phyloP scores from a whole-genome alignment of 805 yeast species.

The Metschnikowia orientalis region DNA sequence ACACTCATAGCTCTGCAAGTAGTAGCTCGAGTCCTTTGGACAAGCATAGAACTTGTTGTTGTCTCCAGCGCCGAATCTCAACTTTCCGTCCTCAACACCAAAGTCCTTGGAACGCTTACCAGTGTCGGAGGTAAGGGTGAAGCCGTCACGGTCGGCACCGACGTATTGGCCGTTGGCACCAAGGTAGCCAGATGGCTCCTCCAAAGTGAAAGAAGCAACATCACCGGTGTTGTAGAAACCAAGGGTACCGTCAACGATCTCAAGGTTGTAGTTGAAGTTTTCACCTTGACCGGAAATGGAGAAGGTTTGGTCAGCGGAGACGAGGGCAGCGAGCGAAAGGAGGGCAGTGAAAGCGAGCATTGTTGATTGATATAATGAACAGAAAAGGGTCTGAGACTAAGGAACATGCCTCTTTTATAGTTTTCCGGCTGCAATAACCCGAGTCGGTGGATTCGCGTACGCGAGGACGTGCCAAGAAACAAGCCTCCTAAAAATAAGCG shows the following conservation, averaged over 20 bases:
- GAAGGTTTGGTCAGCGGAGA: constrained; percentile 30
- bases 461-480: too few relatives aligned
- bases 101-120: constrained; percentile 25
- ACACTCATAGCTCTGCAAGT: constrained; percentile 10
- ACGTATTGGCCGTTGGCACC: constrained; percentile 21
- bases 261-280: constrained; percentile 20
- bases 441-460: too few relatives aligned
- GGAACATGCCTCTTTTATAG: constrained; percentile 1
- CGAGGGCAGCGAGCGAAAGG: constrained; percentile 23
- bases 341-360: constrained; percentile 17
- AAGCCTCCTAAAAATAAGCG: too few relatives aligned
- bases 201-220: constrained; percentile 22
- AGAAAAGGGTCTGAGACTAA: not conserved
- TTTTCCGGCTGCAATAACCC: not conserved
- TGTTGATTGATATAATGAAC: not conserved
- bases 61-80: constrained; percentile 21
- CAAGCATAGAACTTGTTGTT: constrained; percentile 25
- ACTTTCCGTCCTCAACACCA: constrained; percentile 24
- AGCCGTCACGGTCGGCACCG: constrained; percentile 16
- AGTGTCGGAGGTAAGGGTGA: constrained; percentile 13
- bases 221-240: constrained; percentile 11
- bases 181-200: constrained; percentile 30
- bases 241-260: constrained; percentile 4
- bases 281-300: constrained; percentile 26
- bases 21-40: constrained; percentile 17